These are phyloP conservation scores for Brassica balearica DNA, from an alignment of 441 rosid genomes.

Conservation along the genomic window DNA sequence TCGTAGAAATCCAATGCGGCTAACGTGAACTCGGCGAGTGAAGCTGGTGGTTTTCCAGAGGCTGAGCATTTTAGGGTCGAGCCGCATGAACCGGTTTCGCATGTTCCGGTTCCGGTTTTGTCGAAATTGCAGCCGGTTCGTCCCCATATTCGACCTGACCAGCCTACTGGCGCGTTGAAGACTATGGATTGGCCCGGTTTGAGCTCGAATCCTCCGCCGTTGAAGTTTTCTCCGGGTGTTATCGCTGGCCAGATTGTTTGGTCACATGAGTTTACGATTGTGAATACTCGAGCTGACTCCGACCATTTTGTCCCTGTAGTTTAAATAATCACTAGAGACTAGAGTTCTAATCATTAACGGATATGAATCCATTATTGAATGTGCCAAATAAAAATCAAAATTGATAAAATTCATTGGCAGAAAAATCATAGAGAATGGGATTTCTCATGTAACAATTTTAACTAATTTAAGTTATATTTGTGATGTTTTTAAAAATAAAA, in stretches of 20 bases:
- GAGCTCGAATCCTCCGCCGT: conserved; percentile 72
- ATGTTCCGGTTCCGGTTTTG: conserved; percentile 68
- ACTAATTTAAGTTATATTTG: too few species aligned
- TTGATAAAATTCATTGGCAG: not conserved
- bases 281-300: conserved; percentile 64
- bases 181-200: conserved; percentile 76
- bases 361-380: not conserved
- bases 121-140: conserved; percentile 84
- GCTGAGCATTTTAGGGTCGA: conserved; percentile 59
- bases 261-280: conserved; percentile 74
- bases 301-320: conserved; percentile 51
- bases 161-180: conserved; percentile 70
- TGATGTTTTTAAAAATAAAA: too few species aligned
- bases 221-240: conserved; percentile 76
- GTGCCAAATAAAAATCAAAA: not conserved
- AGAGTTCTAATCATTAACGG: not conserved
- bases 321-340: not conserved
- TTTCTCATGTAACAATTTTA: not conserved
- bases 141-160: conserved; percentile 94
- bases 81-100: conserved; percentile 88
- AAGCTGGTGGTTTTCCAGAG: conserved; percentile 73
- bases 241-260: conserved; percentile 87
- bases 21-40: conserved; percentile 93
- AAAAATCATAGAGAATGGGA: not conserved
- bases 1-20: conserved; percentile 66